phyloP scores from a whole-genome alignment of 148 eudicot genomes.

The Camellia japonica region DNA sequence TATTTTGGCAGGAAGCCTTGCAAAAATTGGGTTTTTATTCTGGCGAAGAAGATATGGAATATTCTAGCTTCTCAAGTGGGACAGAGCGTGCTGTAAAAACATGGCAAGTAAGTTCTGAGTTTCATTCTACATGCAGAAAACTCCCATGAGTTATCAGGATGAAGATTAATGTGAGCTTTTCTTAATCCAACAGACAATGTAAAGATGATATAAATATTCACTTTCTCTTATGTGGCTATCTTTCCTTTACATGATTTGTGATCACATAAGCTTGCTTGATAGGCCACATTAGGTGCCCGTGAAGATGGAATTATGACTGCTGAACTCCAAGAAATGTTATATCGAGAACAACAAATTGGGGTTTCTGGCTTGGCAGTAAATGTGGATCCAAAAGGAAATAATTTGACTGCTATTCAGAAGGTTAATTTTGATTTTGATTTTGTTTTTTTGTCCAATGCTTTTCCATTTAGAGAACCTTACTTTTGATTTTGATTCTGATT shows the following conservation, averaged over 20 bases:
- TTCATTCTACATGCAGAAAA: neutral
- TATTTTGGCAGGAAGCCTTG: conserved; percentile 68
- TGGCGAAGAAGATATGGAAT: conserved; percentile 94
- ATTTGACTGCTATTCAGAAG: conserved; percentile 16
- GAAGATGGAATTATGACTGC: conserved; percentile 84
- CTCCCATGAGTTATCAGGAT: neutral
- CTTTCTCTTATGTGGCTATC: neutral
- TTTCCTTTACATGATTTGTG: neutral
- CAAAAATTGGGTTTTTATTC: conserved; percentile 78
- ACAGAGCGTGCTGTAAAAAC: conserved; percentile 92
- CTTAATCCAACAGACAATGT: neutral
- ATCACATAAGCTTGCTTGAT: conserved; percentile 22
- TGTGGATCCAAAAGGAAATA: conserved; percentile 16
- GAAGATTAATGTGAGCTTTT: neutral
- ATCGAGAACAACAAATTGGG: conserved; percentile 27
- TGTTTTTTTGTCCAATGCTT: neutral
- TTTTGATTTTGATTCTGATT: neutral
- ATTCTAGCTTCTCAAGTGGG: conserved; percentile 66
- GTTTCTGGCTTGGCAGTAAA: conserved; percentile 26
- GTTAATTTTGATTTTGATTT: conserved; percentile 8
- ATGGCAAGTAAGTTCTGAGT: conserved; percentile 79
- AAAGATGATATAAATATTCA: neutral
- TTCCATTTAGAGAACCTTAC: neutral
- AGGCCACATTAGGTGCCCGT: conserved; percentile 58
- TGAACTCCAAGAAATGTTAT: conserved; percentile 65